Conservation (phyloP, 2,329 filamentous ascomycete species). For the Stachybotrys elegans region DNA sequence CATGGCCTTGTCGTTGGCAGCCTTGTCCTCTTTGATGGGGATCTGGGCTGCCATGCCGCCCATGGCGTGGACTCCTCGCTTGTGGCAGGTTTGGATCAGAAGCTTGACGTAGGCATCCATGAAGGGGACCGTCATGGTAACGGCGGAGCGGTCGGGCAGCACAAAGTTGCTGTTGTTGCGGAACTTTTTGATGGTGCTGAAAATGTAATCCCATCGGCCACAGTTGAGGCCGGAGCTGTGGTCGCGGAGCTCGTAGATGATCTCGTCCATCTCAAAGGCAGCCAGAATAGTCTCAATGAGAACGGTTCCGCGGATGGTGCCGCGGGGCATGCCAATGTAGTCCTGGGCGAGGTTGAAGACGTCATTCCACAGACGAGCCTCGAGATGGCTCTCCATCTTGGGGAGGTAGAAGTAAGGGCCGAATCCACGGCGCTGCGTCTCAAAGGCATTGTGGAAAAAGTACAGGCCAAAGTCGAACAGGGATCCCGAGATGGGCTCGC, state of each 20-base stretch:
- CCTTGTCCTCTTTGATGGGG: slow-evolving; percentile 91
- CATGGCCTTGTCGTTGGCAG: slow-evolving; percentile 92
- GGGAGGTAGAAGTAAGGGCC: slow-evolving; percentile 98
- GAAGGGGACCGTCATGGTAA: slow-evolving; percentile 98
- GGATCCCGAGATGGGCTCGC: slow-evolving; percentile 85
- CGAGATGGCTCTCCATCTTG: slow-evolving; percentile 97
- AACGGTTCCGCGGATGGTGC: slow-evolving; percentile 91
- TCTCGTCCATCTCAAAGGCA: slow-evolving; percentile 99
- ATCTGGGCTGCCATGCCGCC: slow-evolving; percentile 98
- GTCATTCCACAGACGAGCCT: slow-evolving; percentile 97
- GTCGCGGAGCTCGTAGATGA: slow-evolving; percentile 97
- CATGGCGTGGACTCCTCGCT: slow-evolving; percentile 97
- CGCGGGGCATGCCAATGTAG: slow-evolving; percentile 80
- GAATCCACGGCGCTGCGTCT: slow-evolving; percentile 75
- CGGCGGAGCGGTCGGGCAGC: slow-evolving; percentile 81
- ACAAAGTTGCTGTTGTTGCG: slow-evolving; percentile 90
- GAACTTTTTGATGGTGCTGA: slow-evolving; percentile 99
- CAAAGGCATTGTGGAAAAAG: slow-evolving; percentile 96
- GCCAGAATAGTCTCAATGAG: slow-evolving; percentile 97
- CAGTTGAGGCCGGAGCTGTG: slow-evolving; percentile 97
- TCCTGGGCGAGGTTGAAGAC: slow-evolving; percentile 95
- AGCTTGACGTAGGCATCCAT: slow-evolving; percentile 96
- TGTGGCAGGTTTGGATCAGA: slow-evolving; percentile 97
- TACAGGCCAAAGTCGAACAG: slow-evolving; percentile 98
- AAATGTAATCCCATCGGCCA: slow-evolving; percentile 99